Evolutionary conservation across 1,284 basidiomycete genomes (phyloP), one percentile per base, ranked within the genome.

Genomic region (Neotropicomus parvogracilis): DNA sequence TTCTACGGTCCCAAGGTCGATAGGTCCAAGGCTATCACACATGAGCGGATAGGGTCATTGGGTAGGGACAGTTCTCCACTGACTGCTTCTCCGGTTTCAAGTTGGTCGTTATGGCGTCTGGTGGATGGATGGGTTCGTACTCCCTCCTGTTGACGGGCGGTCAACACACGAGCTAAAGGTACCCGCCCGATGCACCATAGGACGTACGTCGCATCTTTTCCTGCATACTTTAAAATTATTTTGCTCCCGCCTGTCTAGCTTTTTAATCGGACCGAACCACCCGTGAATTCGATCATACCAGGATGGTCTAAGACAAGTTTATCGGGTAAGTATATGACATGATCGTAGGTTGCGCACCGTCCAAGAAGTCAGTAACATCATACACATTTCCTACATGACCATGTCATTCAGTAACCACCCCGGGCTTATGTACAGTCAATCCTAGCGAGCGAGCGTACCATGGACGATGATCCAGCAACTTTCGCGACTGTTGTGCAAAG

Each of bases 391-490:
- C 80, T 81, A 44, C 33, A 39, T 34, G 21, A 37, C 34, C 32
- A 38, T 12, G 28, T n/a, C 13, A 19, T 8, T 62, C 37, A 59
- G 44, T 10, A 21, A 27, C 24, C n/a, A 39, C 14, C n/a, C 0
- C 16, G 3, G 39, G 35, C 6, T 6, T 16, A 32, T 11, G 38
- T 14, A 17, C n/a, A 26, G 21, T 32, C 29, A 24, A 34, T 32
- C 34, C 14, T 7, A 16, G 1, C 21, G 24, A 12, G 14, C n/a
- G 11, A 21, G 28, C 75, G 42, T 54, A 84, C 88, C 89, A 66
- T 92, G 90, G 3, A 95, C 83, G 48, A 93, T 89, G 56, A 94
- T 89, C 90, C 90, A 93, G 54, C 91, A 92, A 54, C 83, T 88
- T 57, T 90, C 75, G 28, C 81, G 69, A 36, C 58, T 75, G 63